Evolutionary conservation across 1,284 basidiomycete species (phyloP).

Genomic region (Grifola frondosa): DNA sequence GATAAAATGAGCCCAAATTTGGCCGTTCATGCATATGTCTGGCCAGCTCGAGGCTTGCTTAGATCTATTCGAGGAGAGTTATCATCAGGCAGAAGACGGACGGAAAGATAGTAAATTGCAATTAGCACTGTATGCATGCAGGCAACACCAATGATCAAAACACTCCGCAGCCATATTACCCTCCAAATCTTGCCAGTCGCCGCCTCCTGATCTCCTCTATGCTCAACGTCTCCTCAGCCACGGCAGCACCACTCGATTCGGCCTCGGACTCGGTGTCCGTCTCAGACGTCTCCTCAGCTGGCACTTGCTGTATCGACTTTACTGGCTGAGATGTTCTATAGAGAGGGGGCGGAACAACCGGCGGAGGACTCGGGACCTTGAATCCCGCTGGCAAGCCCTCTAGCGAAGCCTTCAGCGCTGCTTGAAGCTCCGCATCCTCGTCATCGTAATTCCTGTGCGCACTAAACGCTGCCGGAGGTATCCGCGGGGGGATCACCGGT

Average conservation of each 20-base stretch:
- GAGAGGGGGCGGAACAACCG: slow-evolving; percentile 19
- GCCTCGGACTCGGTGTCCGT: slow-evolving; percentile 32
- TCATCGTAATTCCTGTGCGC: slow-evolving; percentile 69
- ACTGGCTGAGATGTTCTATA: slow-evolving; percentile 10
- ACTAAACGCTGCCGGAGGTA: slow-evolving; percentile 8
- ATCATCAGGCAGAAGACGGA: too few relatives aligned
- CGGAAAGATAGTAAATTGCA: too few relatives aligned
- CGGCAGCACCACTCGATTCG: too few relatives aligned
- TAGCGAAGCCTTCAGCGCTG: slow-evolving; percentile 81
- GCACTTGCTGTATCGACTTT: slow-evolving; percentile 15
- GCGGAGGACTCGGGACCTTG: slow-evolving; percentile 33
- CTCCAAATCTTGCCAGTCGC: slow-evolving; percentile 76
- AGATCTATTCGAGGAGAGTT: too few relatives aligned
- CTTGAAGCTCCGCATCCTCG: slow-evolving; percentile 83
- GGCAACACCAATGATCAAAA: too few relatives aligned
- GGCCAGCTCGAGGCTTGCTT: too few relatives aligned
- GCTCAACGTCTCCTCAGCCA: slow-evolving; percentile 39
- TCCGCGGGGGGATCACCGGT: slow-evolving; percentile 6
- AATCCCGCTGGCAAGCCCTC: slow-evolving; percentile 63
- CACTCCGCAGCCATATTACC: too few relatives aligned
- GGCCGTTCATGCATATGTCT: too few relatives aligned
- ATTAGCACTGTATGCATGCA: too few relatives aligned
- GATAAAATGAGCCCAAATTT: too few relatives aligned
- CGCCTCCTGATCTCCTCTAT: slow-evolving; percentile 78
- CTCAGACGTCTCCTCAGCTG: slow-evolving; percentile 17